These are phyloP conservation scores for Flaveria floridana DNA, from an alignment of 140 eudicot genomes.

Conservation along the genomic window DNA sequence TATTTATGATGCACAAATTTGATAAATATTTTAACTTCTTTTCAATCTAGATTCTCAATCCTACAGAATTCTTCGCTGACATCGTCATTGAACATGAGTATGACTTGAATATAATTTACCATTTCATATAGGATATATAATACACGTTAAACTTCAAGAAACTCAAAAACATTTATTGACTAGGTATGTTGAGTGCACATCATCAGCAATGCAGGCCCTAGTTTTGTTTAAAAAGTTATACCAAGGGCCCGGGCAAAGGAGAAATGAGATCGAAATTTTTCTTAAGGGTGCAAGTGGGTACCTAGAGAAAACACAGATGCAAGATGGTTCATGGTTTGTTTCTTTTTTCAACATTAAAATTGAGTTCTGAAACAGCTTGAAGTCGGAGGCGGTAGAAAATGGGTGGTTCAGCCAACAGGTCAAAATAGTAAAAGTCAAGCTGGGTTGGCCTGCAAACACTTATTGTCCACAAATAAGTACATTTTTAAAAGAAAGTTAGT, in stretches of 20 bases:
- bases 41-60: conserved; percentile 54
- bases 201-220: conserved; percentile 75
- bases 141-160: neutral
- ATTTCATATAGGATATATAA: neutral
- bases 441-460: too few relatives aligned
- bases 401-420: too few relatives aligned
- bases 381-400: neutral
- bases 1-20: neutral
- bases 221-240: conserved; percentile 58
- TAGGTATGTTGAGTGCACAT: conserved; percentile 84
- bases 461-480: too few relatives aligned
- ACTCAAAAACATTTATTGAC: conserved; percentile 9
- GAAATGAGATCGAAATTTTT: conserved; percentile 53
- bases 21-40: neutral
- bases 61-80: conserved; percentile 68
- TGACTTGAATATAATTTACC: conserved; percentile 22
- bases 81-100: conserved; percentile 77
- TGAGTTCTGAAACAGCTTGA: neutral
- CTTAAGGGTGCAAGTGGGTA: conserved; percentile 46
- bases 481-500: neutral
- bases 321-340: conserved; percentile 79
- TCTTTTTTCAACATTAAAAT: neutral
- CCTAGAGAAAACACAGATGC: conserved; percentile 56
- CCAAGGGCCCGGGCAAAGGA: conserved; percentile 66
- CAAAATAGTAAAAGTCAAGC: too few relatives aligned